Evolutionary conservation across 1,284 basidiomycete genomes (phyloP).

Genomic region (Ceratobasidium theobromae): DNA sequence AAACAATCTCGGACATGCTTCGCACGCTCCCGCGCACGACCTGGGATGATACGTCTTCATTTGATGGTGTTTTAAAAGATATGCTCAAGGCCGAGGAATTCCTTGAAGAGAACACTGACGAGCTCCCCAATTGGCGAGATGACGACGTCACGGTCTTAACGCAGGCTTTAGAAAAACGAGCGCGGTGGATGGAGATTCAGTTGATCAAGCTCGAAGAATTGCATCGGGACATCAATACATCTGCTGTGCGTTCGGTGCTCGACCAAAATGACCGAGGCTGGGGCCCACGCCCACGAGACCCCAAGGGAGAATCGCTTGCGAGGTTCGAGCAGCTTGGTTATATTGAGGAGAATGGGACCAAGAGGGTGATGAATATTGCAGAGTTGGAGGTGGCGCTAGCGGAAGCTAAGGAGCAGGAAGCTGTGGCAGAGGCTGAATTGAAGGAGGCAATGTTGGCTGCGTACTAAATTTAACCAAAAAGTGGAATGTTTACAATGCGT

Average conservation of each 20-base stretch:
- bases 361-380: constrained; percentile 60
- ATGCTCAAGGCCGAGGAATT: constrained; percentile 85
- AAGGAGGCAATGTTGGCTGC: constrained; percentile 58
- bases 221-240: constrained; percentile 81
- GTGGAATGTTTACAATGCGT: neutral
- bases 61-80: constrained; percentile 77
- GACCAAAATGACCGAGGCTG: constrained; percentile 82
- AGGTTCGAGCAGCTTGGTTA: constrained; percentile 65
- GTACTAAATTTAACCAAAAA: constrained; percentile 1
- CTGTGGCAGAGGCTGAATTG: constrained; percentile 69
- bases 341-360: constrained; percentile 48
- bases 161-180: constrained; percentile 75
- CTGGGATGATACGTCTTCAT: constrained; percentile 77
- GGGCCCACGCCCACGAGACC: constrained; percentile 50
- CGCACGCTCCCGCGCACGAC: constrained; percentile 79
- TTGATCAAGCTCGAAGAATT: constrained; percentile 79
- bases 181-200: constrained; percentile 87
- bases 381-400: constrained; percentile 71
- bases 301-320: constrained; percentile 44
- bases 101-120: constrained; percentile 58
- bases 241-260: constrained; percentile 75
- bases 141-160: constrained; percentile 81
- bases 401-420: constrained; percentile 66
- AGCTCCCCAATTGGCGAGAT: constrained; percentile 48
- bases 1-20: constrained; percentile 79